Percentiles rank a stretch among this genome's conserved stretches.
Evolutionary conservation across 495 filamentous ascomycete species (phyloP).

Genomic region (Eremomyces bilateralis): DNA sequence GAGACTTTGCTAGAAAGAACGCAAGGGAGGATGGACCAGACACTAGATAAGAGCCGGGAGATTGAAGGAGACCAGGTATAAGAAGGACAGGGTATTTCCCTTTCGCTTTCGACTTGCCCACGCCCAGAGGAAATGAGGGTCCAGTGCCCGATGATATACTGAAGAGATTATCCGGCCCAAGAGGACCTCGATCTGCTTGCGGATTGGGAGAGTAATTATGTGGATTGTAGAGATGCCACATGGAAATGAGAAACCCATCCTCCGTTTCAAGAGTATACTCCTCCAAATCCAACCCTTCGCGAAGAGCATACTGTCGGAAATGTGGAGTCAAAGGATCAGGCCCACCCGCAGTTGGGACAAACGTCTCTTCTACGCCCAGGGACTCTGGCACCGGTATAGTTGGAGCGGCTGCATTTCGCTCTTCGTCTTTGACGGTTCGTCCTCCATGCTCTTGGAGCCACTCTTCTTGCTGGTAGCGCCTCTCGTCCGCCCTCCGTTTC

Average conservation of each 20-base stretch:
- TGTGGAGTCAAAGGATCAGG: conserved; percentile 59
- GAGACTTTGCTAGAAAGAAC: conserved; percentile 76
- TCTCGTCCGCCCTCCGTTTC: conserved; percentile 26
- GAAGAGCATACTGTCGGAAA: conserved; percentile 65
- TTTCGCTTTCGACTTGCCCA: conserved; percentile 14
- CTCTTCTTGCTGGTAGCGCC: conserved; percentile 31
- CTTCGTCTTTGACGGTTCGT: conserved; percentile 6
- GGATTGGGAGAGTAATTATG: conserved; percentile 30
- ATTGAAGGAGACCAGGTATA: conserved; percentile 77
- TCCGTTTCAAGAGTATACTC: conserved; percentile 74
- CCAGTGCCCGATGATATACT: no score
- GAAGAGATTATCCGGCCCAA: conserved; percentile 15
- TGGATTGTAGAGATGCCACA: conserved; percentile 85
- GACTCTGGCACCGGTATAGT: not conserved
- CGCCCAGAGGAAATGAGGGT: conserved; percentile 21
- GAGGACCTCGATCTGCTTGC: conserved; percentile 7
- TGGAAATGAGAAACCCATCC: conserved; percentile 73
- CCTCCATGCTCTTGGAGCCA: conserved; percentile 38
- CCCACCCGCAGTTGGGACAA: conserved; percentile 53
- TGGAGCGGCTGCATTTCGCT: not conserved
- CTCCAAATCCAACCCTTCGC: conserved; percentile 77
- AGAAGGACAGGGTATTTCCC: conserved; percentile 73
- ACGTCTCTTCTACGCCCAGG: conserved; percentile 29
- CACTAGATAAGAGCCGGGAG: conserved; percentile 66
- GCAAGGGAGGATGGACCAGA: conserved; percentile 83